Evolutionary conservation across 495 filamentous ascomycete genomes (phyloP).

Genomic region (Pyrenula aspistea): DNA sequence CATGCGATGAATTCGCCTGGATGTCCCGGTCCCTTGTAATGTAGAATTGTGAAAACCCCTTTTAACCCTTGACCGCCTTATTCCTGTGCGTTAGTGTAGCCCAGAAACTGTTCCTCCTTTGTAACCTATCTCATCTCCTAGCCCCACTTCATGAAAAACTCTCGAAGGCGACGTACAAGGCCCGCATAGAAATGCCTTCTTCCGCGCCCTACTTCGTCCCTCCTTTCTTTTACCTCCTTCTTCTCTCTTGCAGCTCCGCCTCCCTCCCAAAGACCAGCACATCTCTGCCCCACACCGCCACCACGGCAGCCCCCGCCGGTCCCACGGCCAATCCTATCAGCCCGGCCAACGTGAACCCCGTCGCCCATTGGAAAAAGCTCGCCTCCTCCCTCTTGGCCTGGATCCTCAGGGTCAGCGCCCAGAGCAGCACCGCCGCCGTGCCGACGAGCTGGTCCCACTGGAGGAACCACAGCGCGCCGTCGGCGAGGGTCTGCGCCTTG

Average conservation of each 20-base stretch:
- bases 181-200: too few relatives aligned
- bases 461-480: slow-evolving; percentile 39
- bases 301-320: slow-evolving; percentile 34
- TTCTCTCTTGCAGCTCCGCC: neutral
- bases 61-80: too few relatives aligned
- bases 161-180: too few relatives aligned
- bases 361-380: slow-evolving; percentile 15
- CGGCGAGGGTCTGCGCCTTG: slow-evolving; percentile 23
- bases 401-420: slow-evolving; percentile 35
- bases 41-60: too few relatives aligned
- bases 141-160: too few relatives aligned
- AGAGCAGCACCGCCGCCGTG: slow-evolving; percentile 35
- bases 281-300: slow-evolving; percentile 47
- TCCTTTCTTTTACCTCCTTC: slow-evolving; percentile 4
- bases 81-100: too few relatives aligned
- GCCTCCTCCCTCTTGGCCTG: slow-evolving; percentile 25
- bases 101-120: too few relatives aligned
- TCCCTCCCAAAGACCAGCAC: slow-evolving; percentile 24
- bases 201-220: too few relatives aligned
- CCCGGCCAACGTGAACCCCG: slow-evolving; percentile 22
- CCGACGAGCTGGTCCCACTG: slow-evolving; percentile 49
- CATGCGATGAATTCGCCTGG: too few relatives aligned
- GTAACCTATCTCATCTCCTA: too few relatives aligned
- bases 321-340: slow-evolving; percentile 32
- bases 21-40: too few relatives aligned